phyloP scores from a whole-genome alignment of 106 monocot genomes.

The Xerophyta viscosa region DNA sequence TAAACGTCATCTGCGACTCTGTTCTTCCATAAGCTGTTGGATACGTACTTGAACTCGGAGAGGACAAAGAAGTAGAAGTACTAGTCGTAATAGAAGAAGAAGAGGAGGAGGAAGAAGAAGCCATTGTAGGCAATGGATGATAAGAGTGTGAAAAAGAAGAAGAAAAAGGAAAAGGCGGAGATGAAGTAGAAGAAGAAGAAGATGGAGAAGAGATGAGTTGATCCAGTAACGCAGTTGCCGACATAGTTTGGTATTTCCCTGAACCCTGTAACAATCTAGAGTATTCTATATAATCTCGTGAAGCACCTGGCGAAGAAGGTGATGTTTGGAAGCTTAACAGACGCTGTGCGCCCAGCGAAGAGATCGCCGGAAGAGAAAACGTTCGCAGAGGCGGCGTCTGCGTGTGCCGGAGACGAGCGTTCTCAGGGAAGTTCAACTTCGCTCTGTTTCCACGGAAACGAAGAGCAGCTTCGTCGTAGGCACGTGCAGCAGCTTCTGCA shows the following conservation, averaged over 20 bases:
- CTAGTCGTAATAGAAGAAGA: background rate
- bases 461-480: slow-evolving; percentile 63
- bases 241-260: background rate
- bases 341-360: no score
- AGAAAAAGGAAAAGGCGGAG: background rate
- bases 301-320: background rate
- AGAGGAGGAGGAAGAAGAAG: no score
- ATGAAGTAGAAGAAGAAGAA: background rate
- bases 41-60: background rate
- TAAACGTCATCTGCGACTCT: slow-evolving; percentile 2
- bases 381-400: no score
- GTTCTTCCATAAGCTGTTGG: background rate
- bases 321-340: no score
- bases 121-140: background rate
- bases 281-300: slow-evolving; percentile 1
- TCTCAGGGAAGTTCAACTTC: slow-evolving; percentile 70
- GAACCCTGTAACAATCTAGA: background rate
- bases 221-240: background rate
- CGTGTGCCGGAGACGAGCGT: slow-evolving; percentile 11
- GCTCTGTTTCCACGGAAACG: slow-evolving; percentile 53
- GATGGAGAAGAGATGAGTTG: background rate
- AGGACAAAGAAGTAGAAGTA: background rate
- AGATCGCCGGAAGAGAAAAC: no score
- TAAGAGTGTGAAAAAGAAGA: background rate
- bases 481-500: slow-evolving; percentile 52